phyloP scores from a whole-genome alignment of 1,139 yeast genomes.

The Saccharomycopsis hybrid region DNA sequence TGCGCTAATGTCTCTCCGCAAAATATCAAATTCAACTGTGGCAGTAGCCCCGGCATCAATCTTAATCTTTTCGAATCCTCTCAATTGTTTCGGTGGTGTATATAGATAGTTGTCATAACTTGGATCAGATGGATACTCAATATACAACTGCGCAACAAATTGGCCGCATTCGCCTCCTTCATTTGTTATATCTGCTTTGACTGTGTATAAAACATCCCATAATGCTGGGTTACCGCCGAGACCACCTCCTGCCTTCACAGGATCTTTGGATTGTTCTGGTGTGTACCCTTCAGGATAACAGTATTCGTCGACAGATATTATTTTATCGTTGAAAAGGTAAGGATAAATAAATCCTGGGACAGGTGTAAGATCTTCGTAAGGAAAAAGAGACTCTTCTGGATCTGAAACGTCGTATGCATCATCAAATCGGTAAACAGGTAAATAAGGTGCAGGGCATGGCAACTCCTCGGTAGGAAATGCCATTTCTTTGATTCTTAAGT shows the following conservation, averaged over 20 bases:
- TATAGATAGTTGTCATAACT: constrained; percentile 28
- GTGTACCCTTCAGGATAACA: constrained; percentile 49
- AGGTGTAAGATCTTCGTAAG: constrained; percentile 43
- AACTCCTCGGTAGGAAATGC: constrained; percentile 36
- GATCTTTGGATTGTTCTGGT: constrained; percentile 32
- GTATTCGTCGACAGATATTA: constrained; percentile 25
- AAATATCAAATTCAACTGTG: constrained; percentile 38
- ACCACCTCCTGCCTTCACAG: constrained; percentile 52
- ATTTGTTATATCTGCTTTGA: constrained; percentile 43
- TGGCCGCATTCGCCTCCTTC: constrained; percentile 46
- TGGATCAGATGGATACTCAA: constrained; percentile 40
- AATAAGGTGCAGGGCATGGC: constrained; percentile 13
- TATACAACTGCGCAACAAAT: constrained; percentile 50
- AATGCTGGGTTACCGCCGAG: constrained; percentile 46
- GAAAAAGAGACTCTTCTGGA: constrained; percentile 52
- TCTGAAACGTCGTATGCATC: constrained; percentile 44
- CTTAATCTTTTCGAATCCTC: constrained; percentile 55
- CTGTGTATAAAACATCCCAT: constrained; percentile 41
- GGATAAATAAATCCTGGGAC: constrained; percentile 50
- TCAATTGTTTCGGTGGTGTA: constrained; percentile 37
- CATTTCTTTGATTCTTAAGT: constrained; percentile 21
- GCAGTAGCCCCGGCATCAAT: constrained; percentile 39
- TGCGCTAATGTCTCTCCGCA: constrained; percentile 48
- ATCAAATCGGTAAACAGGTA: constrained; percentile 30
- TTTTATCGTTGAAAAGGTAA: constrained; percentile 40